A percentile compares a stretch with the other conserved stretches of the same genome.
Conservation (phyloP, 148 eudicot genomes). For the Rhododendron ferrugineum region DNA sequence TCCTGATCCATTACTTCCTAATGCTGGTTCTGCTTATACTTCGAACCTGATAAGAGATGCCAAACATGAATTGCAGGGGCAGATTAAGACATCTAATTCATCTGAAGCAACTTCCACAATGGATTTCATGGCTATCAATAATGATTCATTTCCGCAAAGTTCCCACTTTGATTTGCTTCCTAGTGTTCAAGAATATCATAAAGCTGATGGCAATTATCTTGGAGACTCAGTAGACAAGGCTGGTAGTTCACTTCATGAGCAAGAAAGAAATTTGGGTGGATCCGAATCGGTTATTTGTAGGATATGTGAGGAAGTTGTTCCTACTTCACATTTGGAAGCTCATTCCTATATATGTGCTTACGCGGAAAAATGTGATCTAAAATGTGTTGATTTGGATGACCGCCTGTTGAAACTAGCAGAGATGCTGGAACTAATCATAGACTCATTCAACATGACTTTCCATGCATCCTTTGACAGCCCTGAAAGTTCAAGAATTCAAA, state of each 20-base stretch:
- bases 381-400: constrained; percentile 36
- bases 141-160: neutral
- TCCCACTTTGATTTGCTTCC: constrained; percentile 8
- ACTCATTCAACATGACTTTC: constrained; percentile 23
- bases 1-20: constrained; percentile 25
- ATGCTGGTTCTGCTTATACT: constrained; percentile 20
- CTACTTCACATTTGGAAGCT: constrained; percentile 42
- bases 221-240: constrained; percentile 17
- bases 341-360: constrained; percentile 69
- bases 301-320: constrained; percentile 60
- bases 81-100: neutral
- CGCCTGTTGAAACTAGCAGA: constrained; percentile 47
- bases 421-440: constrained; percentile 47
- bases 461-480: constrained; percentile 39
- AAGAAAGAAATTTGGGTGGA: constrained; percentile 30
- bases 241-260: constrained; percentile 18
- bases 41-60: constrained; percentile 13
- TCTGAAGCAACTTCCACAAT: constrained; percentile 8
- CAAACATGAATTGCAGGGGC: constrained; percentile 16
- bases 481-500: constrained; percentile 27
- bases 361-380: constrained; percentile 55
- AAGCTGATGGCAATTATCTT: constrained; percentile 16
- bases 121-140: constrained; percentile 13
- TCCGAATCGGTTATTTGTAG: constrained; percentile 49
- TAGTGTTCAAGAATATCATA: constrained; percentile 11